Conservation (phyloP, 208 protist species). For the Acanthamoeba quina region DNA sequence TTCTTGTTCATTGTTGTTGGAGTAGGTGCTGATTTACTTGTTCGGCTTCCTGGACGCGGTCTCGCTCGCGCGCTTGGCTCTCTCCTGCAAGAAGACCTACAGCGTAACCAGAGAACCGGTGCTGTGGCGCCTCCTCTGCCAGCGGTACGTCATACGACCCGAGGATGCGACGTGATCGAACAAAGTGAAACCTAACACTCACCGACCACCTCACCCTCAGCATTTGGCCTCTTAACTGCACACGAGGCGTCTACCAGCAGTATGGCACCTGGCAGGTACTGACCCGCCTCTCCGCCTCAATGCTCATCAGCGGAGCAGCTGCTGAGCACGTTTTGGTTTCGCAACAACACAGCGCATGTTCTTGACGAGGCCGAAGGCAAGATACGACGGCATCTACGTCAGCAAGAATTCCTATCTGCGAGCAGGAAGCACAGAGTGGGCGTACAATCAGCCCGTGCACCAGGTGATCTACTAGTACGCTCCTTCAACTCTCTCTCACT, state of each 20-base stretch:
- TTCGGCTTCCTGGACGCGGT: conserved; percentile 9
- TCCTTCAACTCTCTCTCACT: not conserved
- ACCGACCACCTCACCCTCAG: not conserved
- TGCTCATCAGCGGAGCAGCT: too few relatives aligned
- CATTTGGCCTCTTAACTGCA: not conserved
- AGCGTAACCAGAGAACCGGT: conserved; percentile 6
- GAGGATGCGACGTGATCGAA: not conserved
- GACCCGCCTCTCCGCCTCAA: not conserved
- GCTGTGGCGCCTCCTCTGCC: conserved; percentile 20
- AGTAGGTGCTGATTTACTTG: not conserved
- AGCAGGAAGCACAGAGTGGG: conserved; percentile 43
- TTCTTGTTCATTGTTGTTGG: too few relatives aligned
- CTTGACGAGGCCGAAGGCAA: not conserved
- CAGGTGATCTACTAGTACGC: conserved; percentile 60
- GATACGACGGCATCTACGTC: conserved; percentile 53
- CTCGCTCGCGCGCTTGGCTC: not conserved
- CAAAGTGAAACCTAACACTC: not conserved
- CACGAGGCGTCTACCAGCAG: not conserved
- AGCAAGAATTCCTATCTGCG: conserved; percentile 56
- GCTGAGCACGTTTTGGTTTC: too few relatives aligned
- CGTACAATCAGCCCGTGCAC: conserved; percentile 58
- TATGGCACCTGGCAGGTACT: conserved; percentile 19
- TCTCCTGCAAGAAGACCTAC: conserved; percentile 20
- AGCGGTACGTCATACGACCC: not conserved
- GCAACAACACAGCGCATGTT: not conserved